Conservation (phyloP, 2,329 filamentous ascomycete species). For the Cladosporium sp. region DNA sequence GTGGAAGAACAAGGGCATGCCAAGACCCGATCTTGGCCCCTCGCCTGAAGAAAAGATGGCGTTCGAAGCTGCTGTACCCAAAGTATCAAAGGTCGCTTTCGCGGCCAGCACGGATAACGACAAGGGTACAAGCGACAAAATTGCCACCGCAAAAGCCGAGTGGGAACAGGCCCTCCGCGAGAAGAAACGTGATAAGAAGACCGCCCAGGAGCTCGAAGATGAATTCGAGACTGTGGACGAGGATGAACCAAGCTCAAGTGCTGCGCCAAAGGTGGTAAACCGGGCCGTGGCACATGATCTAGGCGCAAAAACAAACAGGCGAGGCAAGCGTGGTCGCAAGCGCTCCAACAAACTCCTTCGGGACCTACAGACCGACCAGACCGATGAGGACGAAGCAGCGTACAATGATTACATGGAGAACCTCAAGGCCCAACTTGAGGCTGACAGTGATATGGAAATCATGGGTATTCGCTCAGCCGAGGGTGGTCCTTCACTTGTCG, state of each 20-base stretch:
- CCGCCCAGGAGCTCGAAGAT: slow-evolving; percentile 1
- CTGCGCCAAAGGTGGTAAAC: slow-evolving; percentile 2
- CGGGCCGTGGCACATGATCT: not conserved
- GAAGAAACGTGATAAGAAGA: slow-evolving; percentile 29
- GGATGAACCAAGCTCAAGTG: slow-evolving; percentile 2
- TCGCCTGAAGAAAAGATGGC: slow-evolving; percentile 20
- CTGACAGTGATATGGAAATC: slow-evolving; percentile 24
- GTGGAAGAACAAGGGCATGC: slow-evolving; percentile 28
- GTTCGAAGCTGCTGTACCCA: slow-evolving; percentile 21
- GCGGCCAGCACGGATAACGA: slow-evolving; percentile 5
- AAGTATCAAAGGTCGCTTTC: slow-evolving; percentile 25
- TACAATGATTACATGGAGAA: slow-evolving; percentile 70
- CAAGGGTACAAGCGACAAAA: slow-evolving; percentile 23
- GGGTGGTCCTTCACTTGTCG: slow-evolving; percentile 30
- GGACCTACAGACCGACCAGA: slow-evolving; percentile 51
- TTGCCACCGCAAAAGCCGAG: slow-evolving; percentile 29
- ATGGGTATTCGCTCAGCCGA: slow-evolving; percentile 7
- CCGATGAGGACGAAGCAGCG: slow-evolving; percentile 44
- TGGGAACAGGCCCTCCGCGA: slow-evolving; percentile 27
- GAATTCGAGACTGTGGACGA: slow-evolving; percentile 6
- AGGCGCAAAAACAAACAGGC: slow-evolving; percentile 18
- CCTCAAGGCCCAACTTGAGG: slow-evolving; percentile 45
- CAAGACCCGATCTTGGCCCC: slow-evolving; percentile 28
- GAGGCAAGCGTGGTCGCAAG: slow-evolving; percentile 36
- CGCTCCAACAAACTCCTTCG: slow-evolving; percentile 34